These are phyloP conservation scores for Mucor indicus DNA, from an alignment of 371 early-diverging fungal genomes.

Conservation along the genomic window DNA sequence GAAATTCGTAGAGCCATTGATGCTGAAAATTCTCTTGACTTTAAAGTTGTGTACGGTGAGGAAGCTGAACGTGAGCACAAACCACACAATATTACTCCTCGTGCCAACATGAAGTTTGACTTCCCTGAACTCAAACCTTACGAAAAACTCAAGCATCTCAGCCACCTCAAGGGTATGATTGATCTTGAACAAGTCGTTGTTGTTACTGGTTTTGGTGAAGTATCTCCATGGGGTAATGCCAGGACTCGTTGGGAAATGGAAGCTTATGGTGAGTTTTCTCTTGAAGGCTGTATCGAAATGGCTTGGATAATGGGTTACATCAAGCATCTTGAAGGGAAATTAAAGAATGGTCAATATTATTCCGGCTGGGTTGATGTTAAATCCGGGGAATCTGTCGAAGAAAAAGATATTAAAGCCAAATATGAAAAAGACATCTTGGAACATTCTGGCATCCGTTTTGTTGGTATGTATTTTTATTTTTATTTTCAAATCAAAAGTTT, in stretches of 20 bases:
- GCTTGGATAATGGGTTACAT: constrained; percentile 97
- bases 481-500: constrained; percentile 3
- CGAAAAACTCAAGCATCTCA: constrained; percentile 65
- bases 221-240: constrained; percentile 91
- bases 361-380: constrained; percentile 94
- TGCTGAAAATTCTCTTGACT: constrained; percentile 75
- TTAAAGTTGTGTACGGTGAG: constrained; percentile 71
- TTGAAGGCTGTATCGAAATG: constrained; percentile 96
- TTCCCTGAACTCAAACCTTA: constrained; percentile 79
- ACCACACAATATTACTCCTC: constrained; percentile 76
- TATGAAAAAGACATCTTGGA: constrained; percentile 91
- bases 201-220: constrained; percentile 93
- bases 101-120: constrained; percentile 92
- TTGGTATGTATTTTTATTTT: constrained; percentile 49
- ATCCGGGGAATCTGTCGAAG: constrained; percentile 88
- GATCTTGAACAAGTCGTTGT: constrained; percentile 93
- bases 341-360: constrained; percentile 80
- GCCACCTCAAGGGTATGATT: constrained; percentile 82
- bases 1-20: constrained; percentile 87
- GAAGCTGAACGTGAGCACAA: constrained; percentile 76
- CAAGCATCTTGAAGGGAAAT: constrained; percentile 85
- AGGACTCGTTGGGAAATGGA: constrained; percentile 98
- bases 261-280: constrained; percentile 87
- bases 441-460: constrained; percentile 94
- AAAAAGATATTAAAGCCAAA: constrained; percentile 88